phyloP scores from a whole-genome alignment of 345 rosid species.

The Carallia pectinifolia region DNA sequence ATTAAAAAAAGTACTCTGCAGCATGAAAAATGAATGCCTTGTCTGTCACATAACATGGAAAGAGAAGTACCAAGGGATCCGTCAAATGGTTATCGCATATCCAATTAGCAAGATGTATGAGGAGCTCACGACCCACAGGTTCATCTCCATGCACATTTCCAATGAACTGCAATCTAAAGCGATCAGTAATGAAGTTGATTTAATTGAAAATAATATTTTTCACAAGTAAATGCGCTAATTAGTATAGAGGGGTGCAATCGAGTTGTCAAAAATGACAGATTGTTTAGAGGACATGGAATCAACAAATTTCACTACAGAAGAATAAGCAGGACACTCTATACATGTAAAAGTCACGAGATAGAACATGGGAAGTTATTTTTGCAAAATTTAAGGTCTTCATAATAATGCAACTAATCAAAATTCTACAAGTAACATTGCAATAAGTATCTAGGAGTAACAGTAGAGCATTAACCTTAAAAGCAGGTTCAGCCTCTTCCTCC shows the following conservation, averaged over 20 bases:
- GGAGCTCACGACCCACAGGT: slow-evolving; percentile 93
- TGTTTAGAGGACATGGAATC: too few relatives aligned
- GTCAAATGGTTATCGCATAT: slow-evolving; percentile 74
- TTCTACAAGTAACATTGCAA: too few relatives aligned
- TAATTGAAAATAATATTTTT: neutral
- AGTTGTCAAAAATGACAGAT: neutral
- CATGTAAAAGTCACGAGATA: too few relatives aligned
- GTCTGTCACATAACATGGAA: neutral
- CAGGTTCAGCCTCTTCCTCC: slow-evolving; percentile 82
- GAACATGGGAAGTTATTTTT: too few relatives aligned
- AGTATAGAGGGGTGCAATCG: neutral
- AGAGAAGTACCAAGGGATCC: slow-evolving; percentile 70
- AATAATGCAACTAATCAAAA: too few relatives aligned
- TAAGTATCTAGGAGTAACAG: neutral
- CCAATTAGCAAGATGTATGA: slow-evolving; percentile 80
- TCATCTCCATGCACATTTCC: slow-evolving; percentile 98
- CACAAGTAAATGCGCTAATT: neutral
- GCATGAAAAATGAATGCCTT: neutral
- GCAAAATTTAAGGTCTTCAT: too few relatives aligned
- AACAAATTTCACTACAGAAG: too few relatives aligned
- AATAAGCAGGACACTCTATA: too few relatives aligned
- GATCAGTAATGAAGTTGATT: slow-evolving; percentile 18
- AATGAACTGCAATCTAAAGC: slow-evolving; percentile 53
- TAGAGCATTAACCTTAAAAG: slow-evolving; percentile 72
- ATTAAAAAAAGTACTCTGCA: neutral